These are phyloP conservation scores for Chloris gayana DNA, from an alignment of 176 grass and related monocot species.

Conservation along the genomic window DNA sequence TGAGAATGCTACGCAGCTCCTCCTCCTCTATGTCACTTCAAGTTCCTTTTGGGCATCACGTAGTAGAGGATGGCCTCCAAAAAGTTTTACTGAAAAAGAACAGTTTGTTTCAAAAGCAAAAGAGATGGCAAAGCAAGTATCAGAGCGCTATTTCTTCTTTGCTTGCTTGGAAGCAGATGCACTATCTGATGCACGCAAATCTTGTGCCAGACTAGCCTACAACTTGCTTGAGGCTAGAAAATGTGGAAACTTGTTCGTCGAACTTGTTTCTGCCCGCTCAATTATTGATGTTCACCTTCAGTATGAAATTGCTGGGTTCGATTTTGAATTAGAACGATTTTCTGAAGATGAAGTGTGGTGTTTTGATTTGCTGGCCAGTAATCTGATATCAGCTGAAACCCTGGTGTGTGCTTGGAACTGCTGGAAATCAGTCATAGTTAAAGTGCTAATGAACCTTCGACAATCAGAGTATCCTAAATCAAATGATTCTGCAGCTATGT, in stretches of 20 bases:
- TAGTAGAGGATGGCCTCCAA: slow-evolving; percentile 68
- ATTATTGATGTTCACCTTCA: slow-evolving; percentile 69
- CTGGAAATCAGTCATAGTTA: slow-evolving; percentile 48
- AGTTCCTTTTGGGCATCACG: slow-evolving; percentile 63
- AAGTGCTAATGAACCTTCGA: slow-evolving; percentile 38
- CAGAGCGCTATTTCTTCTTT: slow-evolving; percentile 46
- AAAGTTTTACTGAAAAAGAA: slow-evolving; percentile 56
- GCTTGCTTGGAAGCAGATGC: slow-evolving; percentile 52
- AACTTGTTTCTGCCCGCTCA: slow-evolving; percentile 48
- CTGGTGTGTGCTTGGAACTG: slow-evolving; percentile 54
- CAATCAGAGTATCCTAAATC: background rate
- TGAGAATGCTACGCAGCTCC: slow-evolving; percentile 54
- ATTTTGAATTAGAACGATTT: slow-evolving; percentile 32
- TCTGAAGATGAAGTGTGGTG: slow-evolving; percentile 27
- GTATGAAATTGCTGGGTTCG: slow-evolving; percentile 23
- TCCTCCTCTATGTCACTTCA: slow-evolving; percentile 49
- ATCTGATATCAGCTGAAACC: slow-evolving; percentile 46
- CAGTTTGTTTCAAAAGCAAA: slow-evolving; percentile 50
- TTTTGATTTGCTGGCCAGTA: slow-evolving; percentile 37
- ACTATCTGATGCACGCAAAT: slow-evolving; percentile 47
- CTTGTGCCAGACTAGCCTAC: slow-evolving; percentile 31
- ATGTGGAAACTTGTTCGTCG: slow-evolving; percentile 38
- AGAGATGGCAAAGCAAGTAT: slow-evolving; percentile 47
- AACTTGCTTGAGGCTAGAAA: slow-evolving; percentile 48
- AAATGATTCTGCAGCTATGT: slow-evolving; percentile 26